Base-by-base conservation (phyloP, 495 filamentous ascomycete genomes). In the Evernia prunastri region DNA sequence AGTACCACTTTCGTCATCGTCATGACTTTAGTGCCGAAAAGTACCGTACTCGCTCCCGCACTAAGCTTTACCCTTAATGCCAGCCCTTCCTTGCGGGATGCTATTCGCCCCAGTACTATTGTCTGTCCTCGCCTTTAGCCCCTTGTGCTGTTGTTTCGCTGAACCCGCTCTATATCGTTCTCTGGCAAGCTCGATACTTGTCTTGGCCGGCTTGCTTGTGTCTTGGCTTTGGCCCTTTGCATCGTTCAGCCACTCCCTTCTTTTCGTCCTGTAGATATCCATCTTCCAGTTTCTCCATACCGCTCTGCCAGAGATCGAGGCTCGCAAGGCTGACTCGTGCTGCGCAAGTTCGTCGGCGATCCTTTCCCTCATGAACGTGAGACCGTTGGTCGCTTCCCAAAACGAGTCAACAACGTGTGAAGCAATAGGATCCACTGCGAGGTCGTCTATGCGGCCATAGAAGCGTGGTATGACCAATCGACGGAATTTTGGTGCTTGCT, bases 251-350 rank as follows among this genome's bases (percentile, higher is more conserved):
- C 90, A 95, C 42, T 92, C 88, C 27, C 75, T 78, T 45, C 85
- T 75, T 57, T 84, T 78, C 56, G 85, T 77, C 67, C 87, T 89
- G 75, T 87, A 97, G 29, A 92, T 70, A 74, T 97, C 94, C 77
- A 96, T 91, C 60, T 81, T 84, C 95, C 94, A 98, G 65, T 94
- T 90, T 60, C 87, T 79, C 93, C 91, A 97, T 15, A 96, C 90
- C 4, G 86, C 88, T 9, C 92, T 78, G 4, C 94, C 94, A 31
- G 87, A 79, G 67, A 83, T 87, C 0, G 86, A 87, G 63, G 90
- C 87, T 29, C 92, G 81, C 23, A 98, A 77, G 15, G 79, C 72
- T 39, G 79, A 67, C 72, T 96, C 92, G 63, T 79, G 75, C 56
- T 80, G 73, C 1, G 78, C 71, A 11, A 91, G 71, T 69, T 89